Base-by-base conservation (phyloP, 169 alveolate genomes). In the Eimeria necatrix region DNA sequence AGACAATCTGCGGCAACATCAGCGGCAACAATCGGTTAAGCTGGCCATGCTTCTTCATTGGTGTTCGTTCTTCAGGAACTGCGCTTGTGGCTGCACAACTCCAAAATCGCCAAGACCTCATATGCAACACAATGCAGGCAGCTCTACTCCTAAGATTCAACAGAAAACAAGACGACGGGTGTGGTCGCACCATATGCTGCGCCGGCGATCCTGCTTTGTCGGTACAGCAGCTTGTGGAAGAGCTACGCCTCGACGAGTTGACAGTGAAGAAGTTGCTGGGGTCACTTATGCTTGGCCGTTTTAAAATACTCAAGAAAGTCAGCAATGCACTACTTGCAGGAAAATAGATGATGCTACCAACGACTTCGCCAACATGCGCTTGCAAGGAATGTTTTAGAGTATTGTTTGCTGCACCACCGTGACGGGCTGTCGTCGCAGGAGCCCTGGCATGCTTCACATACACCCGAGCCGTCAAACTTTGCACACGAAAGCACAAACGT, bases 81-180 rank as follows among this genome's bases (percentile, higher is more conserved):
- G 94, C 90, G 46, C 87, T 87, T 32, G 96, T 95, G 61, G 86
- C 95, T 41, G 96, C 94, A 18, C 86, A 32, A 83, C 91, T 95
- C n/a, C 90, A 52, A 90, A 94, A 90, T 61, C 83, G 88, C 48
- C 95, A 89, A 51, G 97, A 96, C 78, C 92, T 96, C 7, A 73
- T 91, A 56, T 95, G 97, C 61, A 96, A 95, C 91, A 96, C 98
- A 10, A 95, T 92, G 94, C 98, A 97, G 92, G 97, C 98, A 22
- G 93, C 97, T 70, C 94, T 97, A 32, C 93, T 97, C 24, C 96
- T 97, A 80, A 95, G 96, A 16, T 97, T 97, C 95, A 97, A 97
- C 88, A 68, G 96, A 85, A 64, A 91, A 20, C 80, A 56, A 68
- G 74, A 22, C 48, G 94, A 48, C 93, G 48, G 74, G n/a, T 41